These are phyloP conservation scores for Ensete ventricosum DNA, from an alignment of 176 grass and related monocot genomes.

Conservation along the genomic window DNA sequence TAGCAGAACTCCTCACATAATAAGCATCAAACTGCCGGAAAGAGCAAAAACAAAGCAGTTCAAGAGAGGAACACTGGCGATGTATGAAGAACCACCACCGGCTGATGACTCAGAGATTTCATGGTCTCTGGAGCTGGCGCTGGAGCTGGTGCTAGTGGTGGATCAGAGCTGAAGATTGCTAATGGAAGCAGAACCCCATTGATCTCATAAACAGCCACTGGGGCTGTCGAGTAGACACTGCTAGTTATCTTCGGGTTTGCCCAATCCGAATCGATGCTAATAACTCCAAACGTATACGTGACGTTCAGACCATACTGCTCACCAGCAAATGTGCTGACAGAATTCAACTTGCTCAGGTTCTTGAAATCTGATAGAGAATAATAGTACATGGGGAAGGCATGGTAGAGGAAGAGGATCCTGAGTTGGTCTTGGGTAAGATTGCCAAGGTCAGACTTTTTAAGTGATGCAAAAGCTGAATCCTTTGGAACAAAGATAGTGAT, in stretches of 20 bases:
- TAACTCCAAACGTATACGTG: slow-evolving; percentile 21
- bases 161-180: slow-evolving; percentile 33
- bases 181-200: slow-evolving; percentile 26
- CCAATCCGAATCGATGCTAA: slow-evolving; percentile 27
- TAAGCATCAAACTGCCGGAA: neutral
- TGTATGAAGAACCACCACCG: neutral
- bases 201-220: slow-evolving; percentile 32
- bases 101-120: neutral
- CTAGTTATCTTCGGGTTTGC: slow-evolving; percentile 26
- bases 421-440: slow-evolving; percentile 37
- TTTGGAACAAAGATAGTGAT: slow-evolving; percentile 36
- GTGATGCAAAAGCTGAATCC: slow-evolving; percentile 33
- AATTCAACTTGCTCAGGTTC: slow-evolving; percentile 16
- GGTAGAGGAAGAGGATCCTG: slow-evolving; percentile 37
- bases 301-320: slow-evolving; percentile 27
- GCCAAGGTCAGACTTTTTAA: slow-evolving; percentile 14
- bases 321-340: slow-evolving; percentile 21
- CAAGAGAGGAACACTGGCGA: neutral
- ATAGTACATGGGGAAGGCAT: slow-evolving; percentile 26
- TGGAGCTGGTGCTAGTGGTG: slow-evolving; percentile 8
- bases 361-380: slow-evolving; percentile 38
- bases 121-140: neutral
- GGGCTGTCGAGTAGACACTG: slow-evolving; percentile 38
- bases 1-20: neutral
- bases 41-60: neutral